A percentile compares a stretch with the other conserved stretches of the same genome.
Evolutionary conservation across 352 stramenopile species (phyloP).

Genomic region (Phytophthora sp.): DNA sequence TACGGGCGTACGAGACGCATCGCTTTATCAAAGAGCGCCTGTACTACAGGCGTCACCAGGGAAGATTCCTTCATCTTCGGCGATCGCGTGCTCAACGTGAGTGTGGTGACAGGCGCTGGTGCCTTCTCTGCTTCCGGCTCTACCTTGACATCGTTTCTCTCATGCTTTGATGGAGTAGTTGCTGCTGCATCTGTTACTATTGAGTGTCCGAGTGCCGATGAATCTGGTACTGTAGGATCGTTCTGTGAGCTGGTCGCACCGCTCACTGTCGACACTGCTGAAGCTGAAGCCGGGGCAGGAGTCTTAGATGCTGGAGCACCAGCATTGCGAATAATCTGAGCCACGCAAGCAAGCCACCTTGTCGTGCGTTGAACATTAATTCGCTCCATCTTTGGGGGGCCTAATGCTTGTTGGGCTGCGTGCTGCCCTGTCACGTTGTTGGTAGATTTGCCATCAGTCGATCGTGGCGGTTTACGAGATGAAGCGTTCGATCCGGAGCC

Average conservation of each 20-base stretch:
- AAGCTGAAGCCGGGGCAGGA: not conserved
- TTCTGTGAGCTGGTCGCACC: not conserved
- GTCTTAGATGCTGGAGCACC: constrained; percentile 27
- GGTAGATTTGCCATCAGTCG: constrained; percentile 29
- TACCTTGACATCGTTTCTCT: constrained; percentile 9
- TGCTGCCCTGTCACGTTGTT: constrained; percentile 27
- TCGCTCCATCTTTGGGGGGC: constrained; percentile 76
- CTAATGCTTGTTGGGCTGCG: constrained; percentile 34
- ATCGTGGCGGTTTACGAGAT: constrained; percentile 27
- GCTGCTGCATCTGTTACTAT: constrained; percentile 3
- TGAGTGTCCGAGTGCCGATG: not conserved
- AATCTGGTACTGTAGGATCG: not conserved
- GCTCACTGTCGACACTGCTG: not conserved
- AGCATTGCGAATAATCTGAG: constrained; percentile 70
- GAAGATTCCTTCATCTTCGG: constrained; percentile 18
- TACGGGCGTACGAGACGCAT: constrained; percentile 67
- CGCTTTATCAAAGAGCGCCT: constrained; percentile 67
- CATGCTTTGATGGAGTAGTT: not conserved
- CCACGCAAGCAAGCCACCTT: constrained; percentile 70
- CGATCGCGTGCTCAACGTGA: constrained; percentile 4
- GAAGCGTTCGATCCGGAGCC: constrained; percentile 18
- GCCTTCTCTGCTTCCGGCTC: constrained; percentile 14
- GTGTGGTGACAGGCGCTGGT: not conserved
- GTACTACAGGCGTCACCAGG: constrained; percentile 41
- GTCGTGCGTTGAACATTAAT: constrained; percentile 82